These are phyloP conservation scores for Pharus latifolius DNA, from an alignment of 176 grass and related monocot species.

Conservation along the genomic window DNA sequence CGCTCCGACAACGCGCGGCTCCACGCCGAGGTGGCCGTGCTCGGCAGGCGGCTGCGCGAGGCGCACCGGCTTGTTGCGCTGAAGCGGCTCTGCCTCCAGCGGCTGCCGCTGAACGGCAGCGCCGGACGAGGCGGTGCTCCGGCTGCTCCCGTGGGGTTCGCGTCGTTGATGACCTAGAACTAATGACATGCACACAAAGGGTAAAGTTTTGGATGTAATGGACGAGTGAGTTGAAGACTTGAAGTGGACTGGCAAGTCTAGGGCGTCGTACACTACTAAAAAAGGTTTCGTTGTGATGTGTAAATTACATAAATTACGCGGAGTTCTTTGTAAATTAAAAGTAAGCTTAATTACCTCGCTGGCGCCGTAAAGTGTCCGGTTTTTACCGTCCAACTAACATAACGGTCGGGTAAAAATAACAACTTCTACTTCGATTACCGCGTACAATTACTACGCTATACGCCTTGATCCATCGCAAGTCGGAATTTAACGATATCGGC, in stretches of 20 bases:
- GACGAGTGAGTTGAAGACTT: not conserved
- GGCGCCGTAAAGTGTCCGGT: not conserved
- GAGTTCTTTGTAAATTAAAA: constrained; percentile 11
- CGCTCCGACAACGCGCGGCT: constrained; percentile 37
- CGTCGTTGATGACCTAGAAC: constrained; percentile 27
- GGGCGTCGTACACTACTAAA: not conserved
- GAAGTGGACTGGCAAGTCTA: not conserved
- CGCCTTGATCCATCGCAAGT: too few relatives aligned
- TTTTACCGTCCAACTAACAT: not conserved
- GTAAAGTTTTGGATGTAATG: constrained; percentile 14
- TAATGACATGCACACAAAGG: not conserved
- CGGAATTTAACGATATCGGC: too few relatives aligned
- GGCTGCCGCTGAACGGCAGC: not conserved
- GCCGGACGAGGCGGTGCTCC: not conserved
- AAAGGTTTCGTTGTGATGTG: not conserved
- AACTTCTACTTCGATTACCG: too few relatives aligned
- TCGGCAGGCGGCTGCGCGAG: constrained; percentile 12
- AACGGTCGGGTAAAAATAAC: not conserved
- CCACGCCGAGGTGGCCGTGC: constrained; percentile 9
- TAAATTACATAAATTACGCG: not conserved
- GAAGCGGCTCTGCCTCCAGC: not conserved
- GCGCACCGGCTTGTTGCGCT: constrained; percentile 10
- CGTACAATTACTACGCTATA: too few relatives aligned
- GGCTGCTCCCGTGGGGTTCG: not conserved
- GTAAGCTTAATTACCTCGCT: not conserved